These are phyloP conservation scores for Cyberlindnera samutprakarnensis DNA, from an alignment of 805 yeast genomes.

Conservation along the genomic window DNA sequence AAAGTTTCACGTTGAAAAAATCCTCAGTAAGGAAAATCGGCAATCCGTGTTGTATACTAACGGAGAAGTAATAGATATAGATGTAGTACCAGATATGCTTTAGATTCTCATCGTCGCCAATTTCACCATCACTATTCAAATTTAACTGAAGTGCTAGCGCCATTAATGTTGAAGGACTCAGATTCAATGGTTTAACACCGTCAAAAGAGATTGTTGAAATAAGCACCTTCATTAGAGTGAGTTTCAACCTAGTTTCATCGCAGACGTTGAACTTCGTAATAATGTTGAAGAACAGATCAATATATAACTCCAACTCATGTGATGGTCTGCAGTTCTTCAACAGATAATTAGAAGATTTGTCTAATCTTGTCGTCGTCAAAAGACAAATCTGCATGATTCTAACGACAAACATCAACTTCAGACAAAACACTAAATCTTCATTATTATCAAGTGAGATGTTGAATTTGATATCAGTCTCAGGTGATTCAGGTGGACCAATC, in stretches of 20 bases:
- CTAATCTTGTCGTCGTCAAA: slow-evolving; percentile 7
- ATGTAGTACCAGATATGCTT: slow-evolving; percentile 13
- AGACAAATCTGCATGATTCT: slow-evolving; percentile 16
- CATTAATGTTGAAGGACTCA: slow-evolving; percentile 5
- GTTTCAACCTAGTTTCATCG: slow-evolving; percentile 4
- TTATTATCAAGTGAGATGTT: slow-evolving; percentile 14
- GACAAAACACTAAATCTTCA: slow-evolving; percentile 8
- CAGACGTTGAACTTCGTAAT: slow-evolving; percentile 3
- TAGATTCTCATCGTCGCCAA: slow-evolving; percentile 6
- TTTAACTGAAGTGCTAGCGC: slow-evolving; percentile 10
- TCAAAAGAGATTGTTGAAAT: slow-evolving; percentile 7
- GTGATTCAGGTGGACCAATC: slow-evolving; percentile 32
- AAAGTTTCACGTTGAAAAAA: slow-evolving; percentile 10
- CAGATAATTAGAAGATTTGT: slow-evolving; percentile 8
- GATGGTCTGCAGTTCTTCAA: slow-evolving; percentile 9
- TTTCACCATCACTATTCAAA: slow-evolving; percentile 10
- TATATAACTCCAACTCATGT: slow-evolving; percentile 13
- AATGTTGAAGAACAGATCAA: slow-evolving; percentile 10
- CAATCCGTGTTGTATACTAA: slow-evolving; percentile 11
- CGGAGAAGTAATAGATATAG: slow-evolving; percentile 11
- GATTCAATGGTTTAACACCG: slow-evolving; percentile 4
- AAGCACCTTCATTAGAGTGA: slow-evolving; percentile 7
- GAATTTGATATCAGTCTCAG: slow-evolving; percentile 22
- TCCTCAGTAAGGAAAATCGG: slow-evolving; percentile 15
- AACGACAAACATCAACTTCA: slow-evolving; percentile 10